Base-by-base conservation (phyloP, 345 rosid species). In the Rhodamnia rubescens region DNA sequence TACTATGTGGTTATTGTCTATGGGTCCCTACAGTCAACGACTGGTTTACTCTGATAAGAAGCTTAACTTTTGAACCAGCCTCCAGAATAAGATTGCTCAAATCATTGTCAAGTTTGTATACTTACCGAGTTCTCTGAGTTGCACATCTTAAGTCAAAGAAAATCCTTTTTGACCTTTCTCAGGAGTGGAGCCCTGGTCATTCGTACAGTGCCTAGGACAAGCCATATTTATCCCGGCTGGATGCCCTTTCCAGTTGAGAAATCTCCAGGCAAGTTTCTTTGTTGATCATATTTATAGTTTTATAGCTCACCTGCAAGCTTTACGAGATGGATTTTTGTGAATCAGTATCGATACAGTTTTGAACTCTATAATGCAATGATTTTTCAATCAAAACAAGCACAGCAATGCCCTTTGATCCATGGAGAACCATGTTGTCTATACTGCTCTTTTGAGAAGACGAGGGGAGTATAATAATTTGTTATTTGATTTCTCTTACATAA, bases 131-230 rank as follows among this genome's bases (percentile, higher is more conserved):
- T 36, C 32, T 59, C 29, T 44, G 56, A 26, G 27, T 58, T 27
- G 47, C 81, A 49, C 14, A 3, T 84, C 40, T 64, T 21, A 29
- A 36, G 24, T 74, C 81, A 69, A 84, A 4, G 40, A 80, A 52
- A 69, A 18, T 69, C 36, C 3, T 32, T 82, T 86, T 74, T 47
- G 75, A 81, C 84, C 64, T 40, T 22, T 89, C 82, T 86, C 91
- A 97, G 99, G 99, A 87, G 93, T 97, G 56, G 99, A 94, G 92
- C 99, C 98, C 59, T 97, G 98, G 98, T 91, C 98, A 29, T 92
- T 94, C 90, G 93, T 94, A 78, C 99, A 97, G 86, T 87, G 85
- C 91, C 87, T 88, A 80, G 99, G 99, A 87, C 89, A 97, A 88
- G 98, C 99, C 81, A 89, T 97, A 80, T 97, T 97, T 90, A 75